Evolutionary conservation across 192 early-diverging fungal genomes (phyloP).

Genomic region (Coemansia sp.): DNA sequence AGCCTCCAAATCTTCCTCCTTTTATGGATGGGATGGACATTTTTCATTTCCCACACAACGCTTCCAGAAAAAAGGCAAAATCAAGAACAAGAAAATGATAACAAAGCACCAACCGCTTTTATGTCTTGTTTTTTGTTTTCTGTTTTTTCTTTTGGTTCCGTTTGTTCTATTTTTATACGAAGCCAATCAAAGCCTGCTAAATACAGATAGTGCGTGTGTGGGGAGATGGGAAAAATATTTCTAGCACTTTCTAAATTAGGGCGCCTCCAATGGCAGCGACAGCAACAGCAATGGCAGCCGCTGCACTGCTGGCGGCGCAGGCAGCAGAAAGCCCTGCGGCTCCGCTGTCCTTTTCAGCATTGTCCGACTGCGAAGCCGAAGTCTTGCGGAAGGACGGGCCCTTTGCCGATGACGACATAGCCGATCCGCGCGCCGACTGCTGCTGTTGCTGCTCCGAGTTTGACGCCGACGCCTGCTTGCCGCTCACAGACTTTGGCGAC

Average conservation of each 20-base stretch:
- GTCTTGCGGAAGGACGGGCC: neutral
- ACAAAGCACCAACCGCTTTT: no score
- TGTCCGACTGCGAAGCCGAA: neutral
- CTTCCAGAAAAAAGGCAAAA: no score
- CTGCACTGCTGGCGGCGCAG: neutral
- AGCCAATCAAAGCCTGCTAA: neutral
- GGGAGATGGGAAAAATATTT: neutral
- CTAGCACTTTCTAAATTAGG: conserved; percentile 2
- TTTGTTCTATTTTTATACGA: neutral
- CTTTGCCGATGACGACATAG: neutral
- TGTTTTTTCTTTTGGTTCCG: neutral
- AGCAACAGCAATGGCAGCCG: neutral
- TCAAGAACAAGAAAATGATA: no score
- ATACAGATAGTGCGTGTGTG: neutral
- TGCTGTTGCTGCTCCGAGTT: neutral
- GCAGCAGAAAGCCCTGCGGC: neutral
- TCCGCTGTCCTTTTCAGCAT: neutral
- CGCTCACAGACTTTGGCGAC: neutral
- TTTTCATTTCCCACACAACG: no score
- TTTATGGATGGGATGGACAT: no score
- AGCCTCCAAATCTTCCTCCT: no score
- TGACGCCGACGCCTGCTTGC: neutral
- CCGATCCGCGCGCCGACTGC: neutral
- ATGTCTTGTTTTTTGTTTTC: no score
- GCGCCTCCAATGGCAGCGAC: conserved; percentile 1